These are phyloP conservation scores for Nicotiana rustica DNA, from an alignment of 305 asterid genomes.

Conservation along the genomic window DNA sequence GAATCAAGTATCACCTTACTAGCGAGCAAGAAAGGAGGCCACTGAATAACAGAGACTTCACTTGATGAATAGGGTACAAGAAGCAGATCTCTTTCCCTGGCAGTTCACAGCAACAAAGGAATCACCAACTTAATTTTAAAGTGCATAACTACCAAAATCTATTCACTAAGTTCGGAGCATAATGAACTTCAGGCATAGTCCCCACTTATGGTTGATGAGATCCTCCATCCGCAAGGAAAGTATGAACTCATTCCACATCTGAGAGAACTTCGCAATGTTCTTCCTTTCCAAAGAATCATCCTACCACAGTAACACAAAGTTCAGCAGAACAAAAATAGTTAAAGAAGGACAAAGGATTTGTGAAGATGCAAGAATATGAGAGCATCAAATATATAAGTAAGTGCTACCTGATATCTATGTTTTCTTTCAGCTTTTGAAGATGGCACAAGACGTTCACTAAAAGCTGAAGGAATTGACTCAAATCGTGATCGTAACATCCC, in stretches of 20 bases:
- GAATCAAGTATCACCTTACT: constrained; percentile 76
- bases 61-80: constrained; percentile 93
- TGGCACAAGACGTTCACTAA: constrained; percentile 89
- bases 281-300: constrained; percentile 69
- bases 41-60: constrained; percentile 90
- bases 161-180: constrained; percentile 31
- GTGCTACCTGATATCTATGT: constrained; percentile 36
- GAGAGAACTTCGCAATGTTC: constrained; percentile 95
- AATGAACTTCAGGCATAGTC: constrained; percentile 38
- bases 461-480: constrained; percentile 90
- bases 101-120: constrained; percentile 41
- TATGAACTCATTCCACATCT: constrained; percentile 99
- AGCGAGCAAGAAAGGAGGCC: constrained; percentile 99
- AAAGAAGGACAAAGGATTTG: constrained; percentile 4
- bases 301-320: constrained; percentile 54
- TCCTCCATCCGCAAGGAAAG: constrained; percentile 94
- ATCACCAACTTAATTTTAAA: constrained; percentile 35
- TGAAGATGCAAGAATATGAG: constrained; percentile 29
- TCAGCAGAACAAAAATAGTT: constrained; percentile 31
- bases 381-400: constrained; percentile 48
- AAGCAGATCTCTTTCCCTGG: constrained; percentile 93
- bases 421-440: constrained; percentile 61
- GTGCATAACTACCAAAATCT: constrained; percentile 31
- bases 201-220: constrained; percentile 83
- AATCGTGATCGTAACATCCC: constrained; percentile 98